These are phyloP conservation scores for Stephanocyclus meneghinianus DNA, from an alignment of 352 stramenopile genomes.

Conservation along the genomic window DNA sequence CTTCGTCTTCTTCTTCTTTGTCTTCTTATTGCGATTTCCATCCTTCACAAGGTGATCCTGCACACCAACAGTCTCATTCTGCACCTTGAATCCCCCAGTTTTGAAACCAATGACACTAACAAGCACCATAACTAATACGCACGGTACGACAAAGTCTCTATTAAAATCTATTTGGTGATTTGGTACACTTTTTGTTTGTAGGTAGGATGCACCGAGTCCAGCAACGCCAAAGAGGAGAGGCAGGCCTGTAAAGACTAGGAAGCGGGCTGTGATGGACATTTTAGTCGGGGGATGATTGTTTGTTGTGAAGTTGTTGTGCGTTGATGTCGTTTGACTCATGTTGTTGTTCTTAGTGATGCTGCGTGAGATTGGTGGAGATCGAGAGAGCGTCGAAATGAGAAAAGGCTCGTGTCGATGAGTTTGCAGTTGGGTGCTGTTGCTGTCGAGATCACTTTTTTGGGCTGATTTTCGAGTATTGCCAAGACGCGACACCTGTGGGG, in stretches of 20 bases:
- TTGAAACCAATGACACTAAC: slow-evolving; percentile 1
- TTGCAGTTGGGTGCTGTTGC: no score
- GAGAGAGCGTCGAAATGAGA: no score
- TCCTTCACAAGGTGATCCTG: not conserved
- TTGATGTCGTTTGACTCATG: no score
- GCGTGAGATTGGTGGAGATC: no score
- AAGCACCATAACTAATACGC: not conserved
- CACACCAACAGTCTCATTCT: not conserved
- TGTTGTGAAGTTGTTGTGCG: no score
- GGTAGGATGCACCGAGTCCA: not conserved
- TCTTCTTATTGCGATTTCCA: not conserved
- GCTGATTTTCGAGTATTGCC: no score
- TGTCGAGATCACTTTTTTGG: no score
- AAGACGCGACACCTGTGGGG: no score
- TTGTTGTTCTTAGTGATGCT: no score
- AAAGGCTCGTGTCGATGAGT: no score
- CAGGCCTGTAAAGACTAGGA: not conserved
- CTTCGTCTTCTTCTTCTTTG: not conserved
- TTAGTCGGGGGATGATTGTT: no score
- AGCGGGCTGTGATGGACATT: not conserved
- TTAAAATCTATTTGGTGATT: slow-evolving; percentile 1
- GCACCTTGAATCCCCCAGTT: slow-evolving; percentile 6
- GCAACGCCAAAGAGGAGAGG: not conserved
- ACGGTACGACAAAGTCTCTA: slow-evolving; percentile 2
- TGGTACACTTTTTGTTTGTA: not conserved